Evolutionary conservation across 2,329 filamentous ascomycete genomes (phyloP), one percentile per base, ranked within the genome.

Genomic region (Lasiodiplodia sp.): DNA sequence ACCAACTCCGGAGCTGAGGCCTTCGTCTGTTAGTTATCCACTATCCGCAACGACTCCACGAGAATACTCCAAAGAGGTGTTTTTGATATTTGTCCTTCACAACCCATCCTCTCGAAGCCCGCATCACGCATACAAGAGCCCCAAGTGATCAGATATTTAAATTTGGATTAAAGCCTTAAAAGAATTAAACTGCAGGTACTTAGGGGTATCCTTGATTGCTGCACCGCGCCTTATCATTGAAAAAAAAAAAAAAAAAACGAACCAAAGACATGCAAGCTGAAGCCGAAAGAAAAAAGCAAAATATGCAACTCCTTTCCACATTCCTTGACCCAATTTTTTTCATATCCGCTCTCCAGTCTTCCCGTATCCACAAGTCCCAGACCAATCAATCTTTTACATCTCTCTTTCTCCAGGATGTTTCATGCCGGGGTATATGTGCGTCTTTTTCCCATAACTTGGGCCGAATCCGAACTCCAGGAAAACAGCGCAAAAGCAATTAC

Each of bases 191-290:
- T 28, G 38, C 37, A 23, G 14, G 38, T 60, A 47, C 44, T 47
- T 31, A 34, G 38, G 57, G 57, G 55, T 60, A 60, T 60, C 57
- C 57, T 60, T 16, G 23, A 47, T 23, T 40, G 38, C 37, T 31
- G n/a, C 47, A 51, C 7, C 10, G 23, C 40, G 52, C 25, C 16
- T 10, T 52, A 52, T 1, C 23, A 63, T 8, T n/a, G n/a, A n/a
- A 3, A 23, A 52, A 38, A 12, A 3, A 34, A 28, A 18, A 10
- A 3, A 18, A 44, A 58, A 11, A 28, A 44, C 5, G 2, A 47
- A 60, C 40, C 53, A 53, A 53, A 53, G 51, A 53, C 10, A 56
- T 34, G 10, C 18, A 38, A 57, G 18, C 18, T 4, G 16, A 57
- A 57, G 8, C 3, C 18, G 31, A 28, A 28, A 28, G 6, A 28